Conservation (phyloP, 2,329 filamentous ascomycete genomes). For the Berkeleyomyces basicola region DNA sequence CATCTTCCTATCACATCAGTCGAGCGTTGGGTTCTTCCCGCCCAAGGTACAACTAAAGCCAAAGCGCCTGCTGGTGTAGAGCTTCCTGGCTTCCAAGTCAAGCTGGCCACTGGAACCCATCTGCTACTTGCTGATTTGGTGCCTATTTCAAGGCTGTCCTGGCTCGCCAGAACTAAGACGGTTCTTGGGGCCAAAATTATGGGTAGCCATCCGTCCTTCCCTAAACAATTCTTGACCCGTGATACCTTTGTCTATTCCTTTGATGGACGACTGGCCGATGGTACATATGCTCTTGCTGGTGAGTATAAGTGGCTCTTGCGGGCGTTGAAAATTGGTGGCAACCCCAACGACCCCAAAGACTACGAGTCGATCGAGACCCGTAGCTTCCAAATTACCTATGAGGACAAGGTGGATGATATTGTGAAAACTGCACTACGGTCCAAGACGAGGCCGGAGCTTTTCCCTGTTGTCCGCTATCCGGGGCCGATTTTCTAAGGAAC, state of each 20-base stretch:
- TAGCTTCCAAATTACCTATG: slow-evolving; percentile 29
- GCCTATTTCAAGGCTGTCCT: background rate
- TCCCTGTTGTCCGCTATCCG: too few relatives aligned
- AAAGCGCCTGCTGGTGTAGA: slow-evolving; percentile 11
- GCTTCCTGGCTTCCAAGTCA: slow-evolving; percentile 22
- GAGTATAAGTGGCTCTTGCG: slow-evolving; percentile 32
- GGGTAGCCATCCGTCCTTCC: slow-evolving; percentile 28
- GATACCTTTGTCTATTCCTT: slow-evolving; percentile 21
- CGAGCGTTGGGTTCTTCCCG: slow-evolving; percentile 17
- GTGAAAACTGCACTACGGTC: background rate
- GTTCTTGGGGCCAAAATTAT: slow-evolving; percentile 25
- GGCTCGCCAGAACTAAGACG: slow-evolving; percentile 15
- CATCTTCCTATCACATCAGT: slow-evolving; percentile 21
- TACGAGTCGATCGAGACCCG: slow-evolving; percentile 30
- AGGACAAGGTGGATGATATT: background rate
- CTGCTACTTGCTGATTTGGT: slow-evolving; percentile 24
- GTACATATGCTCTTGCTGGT: slow-evolving; percentile 31
- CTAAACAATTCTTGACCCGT: slow-evolving; percentile 18
- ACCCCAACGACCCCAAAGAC: slow-evolving; percentile 26
- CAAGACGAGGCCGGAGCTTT: background rate
- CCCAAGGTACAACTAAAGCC: background rate
- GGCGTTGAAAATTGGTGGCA: slow-evolving; percentile 35
- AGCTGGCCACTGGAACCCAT: slow-evolving; percentile 25
- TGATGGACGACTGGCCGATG: slow-evolving; percentile 31
- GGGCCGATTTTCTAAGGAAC: too few relatives aligned